phyloP scores from a whole-genome alignment of 495 filamentous ascomycete genomes.

The Podospora conica region DNA sequence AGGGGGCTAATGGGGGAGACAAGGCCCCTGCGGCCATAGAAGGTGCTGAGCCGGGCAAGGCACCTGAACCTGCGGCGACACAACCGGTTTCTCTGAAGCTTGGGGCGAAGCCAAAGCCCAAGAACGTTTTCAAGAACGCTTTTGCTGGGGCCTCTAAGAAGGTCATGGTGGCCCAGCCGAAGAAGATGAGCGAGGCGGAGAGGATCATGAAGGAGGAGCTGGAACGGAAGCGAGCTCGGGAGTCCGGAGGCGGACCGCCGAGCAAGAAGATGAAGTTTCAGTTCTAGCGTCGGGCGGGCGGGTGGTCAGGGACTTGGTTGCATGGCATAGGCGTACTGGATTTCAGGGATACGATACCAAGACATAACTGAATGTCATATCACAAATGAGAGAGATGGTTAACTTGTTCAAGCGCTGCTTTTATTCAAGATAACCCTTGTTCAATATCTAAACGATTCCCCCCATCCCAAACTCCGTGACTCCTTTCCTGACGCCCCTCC shows the following conservation, averaged over 20 bases:
- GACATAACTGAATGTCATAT: background rate
- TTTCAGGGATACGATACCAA: conserved; percentile 16
- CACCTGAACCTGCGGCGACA: conserved; percentile 7
- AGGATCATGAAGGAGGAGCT: conserved; percentile 85
- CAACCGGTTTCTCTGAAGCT: conserved; percentile 54
- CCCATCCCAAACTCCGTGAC: conserved; percentile 5
- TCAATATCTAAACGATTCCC: conserved; percentile 12
- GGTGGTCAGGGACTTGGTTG: background rate
- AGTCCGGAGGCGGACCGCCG: conserved; percentile 28
- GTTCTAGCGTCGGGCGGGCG: background rate
- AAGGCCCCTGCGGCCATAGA: background rate
- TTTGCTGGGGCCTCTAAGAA: conserved; percentile 55
- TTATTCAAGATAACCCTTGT: too few relatives aligned
- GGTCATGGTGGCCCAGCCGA: conserved; percentile 50
- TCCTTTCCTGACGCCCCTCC: background rate
- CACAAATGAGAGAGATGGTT: background rate
- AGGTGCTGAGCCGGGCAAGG: background rate
- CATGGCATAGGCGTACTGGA: conserved; percentile 1
- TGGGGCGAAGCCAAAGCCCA: conserved; percentile 52
- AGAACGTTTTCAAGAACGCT: conserved; percentile 81
- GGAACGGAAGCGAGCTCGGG: conserved; percentile 59
- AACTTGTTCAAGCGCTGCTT: background rate
- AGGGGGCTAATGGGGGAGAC: conserved; percentile 11
- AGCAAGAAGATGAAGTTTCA: conserved; percentile 38
- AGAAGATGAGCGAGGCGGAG: conserved; percentile 84